Evolutionary conservation across 2,329 filamentous ascomycete genomes (phyloP).

Genomic region (Simplicillium aogashimaense): DNA sequence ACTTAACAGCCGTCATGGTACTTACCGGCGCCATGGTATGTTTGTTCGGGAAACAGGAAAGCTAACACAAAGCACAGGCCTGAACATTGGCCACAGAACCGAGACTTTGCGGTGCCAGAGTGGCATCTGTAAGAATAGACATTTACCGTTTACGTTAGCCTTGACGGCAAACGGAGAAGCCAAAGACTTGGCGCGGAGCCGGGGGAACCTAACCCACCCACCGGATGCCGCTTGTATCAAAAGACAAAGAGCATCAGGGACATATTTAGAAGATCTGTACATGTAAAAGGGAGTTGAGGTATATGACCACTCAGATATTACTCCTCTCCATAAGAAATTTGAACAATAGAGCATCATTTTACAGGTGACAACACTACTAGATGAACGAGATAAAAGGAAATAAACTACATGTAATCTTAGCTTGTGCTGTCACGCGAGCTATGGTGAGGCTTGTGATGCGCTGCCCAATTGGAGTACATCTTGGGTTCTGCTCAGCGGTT

Average conservation of each 20-base stretch:
- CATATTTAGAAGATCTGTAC: not conserved
- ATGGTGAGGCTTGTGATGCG: too few species aligned
- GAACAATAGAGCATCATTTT: too few species aligned
- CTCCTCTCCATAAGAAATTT: too few species aligned
- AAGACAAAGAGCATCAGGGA: not conserved
- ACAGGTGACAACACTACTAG: too few species aligned
- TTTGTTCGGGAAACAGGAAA: too few species aligned
- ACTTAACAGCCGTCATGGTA: not conserved
- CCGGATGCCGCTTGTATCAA: not conserved
- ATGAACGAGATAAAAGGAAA: too few species aligned
- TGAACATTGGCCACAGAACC: conserved; percentile 28
- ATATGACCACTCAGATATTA: too few species aligned
- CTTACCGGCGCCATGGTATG: too few species aligned
- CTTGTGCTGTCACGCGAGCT: too few species aligned
- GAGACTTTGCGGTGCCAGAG: conserved; percentile 29
- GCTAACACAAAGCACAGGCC: conserved; percentile 14
- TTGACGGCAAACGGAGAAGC: not conserved
- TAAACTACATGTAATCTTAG: not conserved
- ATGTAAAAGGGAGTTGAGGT: not conserved
- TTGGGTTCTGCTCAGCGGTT: too few species aligned
- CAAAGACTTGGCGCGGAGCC: not conserved
- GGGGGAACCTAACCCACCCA: not conserved
- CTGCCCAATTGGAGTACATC: too few species aligned
- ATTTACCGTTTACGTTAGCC: not conserved
- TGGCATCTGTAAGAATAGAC: conserved; percentile 23